phyloP scores from a whole-genome alignment of 306 rosid species.

The Quercus aquifolioides region DNA sequence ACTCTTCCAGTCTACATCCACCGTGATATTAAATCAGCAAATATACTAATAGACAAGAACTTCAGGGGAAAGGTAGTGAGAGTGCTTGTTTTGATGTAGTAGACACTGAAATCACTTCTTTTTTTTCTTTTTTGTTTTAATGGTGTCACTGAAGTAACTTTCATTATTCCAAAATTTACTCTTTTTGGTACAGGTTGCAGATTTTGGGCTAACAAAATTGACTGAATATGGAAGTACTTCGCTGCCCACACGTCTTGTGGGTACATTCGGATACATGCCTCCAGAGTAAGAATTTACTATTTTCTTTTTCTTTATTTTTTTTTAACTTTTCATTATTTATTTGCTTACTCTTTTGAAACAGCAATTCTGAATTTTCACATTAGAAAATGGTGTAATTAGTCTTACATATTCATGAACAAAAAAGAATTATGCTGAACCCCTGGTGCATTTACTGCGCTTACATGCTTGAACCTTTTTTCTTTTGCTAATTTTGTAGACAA shows the following conservation, averaged over 20 bases:
- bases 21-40: slow-evolving; percentile 67
- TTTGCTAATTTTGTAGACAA: background rate
- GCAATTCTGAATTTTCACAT: background rate
- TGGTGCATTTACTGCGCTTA: background rate
- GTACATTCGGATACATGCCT: slow-evolving; percentile 83
- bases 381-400: background rate
- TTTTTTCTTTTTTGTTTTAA: no score
- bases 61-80: slow-evolving; percentile 62
- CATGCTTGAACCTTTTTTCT: background rate
- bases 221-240: slow-evolving; percentile 58
- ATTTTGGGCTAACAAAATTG: slow-evolving; percentile 65
- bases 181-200: slow-evolving; percentile 63
- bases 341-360: background rate
- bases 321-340: background rate
- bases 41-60: slow-evolving; percentile 72
- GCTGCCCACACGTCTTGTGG: slow-evolving; percentile 61
- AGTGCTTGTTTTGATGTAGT: background rate
- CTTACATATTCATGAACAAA: background rate
- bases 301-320: background rate
- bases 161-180: background rate
- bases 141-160: background rate
- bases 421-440: background rate
- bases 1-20: slow-evolving; percentile 83
- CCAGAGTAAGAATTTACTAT: slow-evolving; percentile 52
- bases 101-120: background rate